phyloP scores from a whole-genome alignment of 2,329 filamentous ascomycete species.

The Cercospora sp. region DNA sequence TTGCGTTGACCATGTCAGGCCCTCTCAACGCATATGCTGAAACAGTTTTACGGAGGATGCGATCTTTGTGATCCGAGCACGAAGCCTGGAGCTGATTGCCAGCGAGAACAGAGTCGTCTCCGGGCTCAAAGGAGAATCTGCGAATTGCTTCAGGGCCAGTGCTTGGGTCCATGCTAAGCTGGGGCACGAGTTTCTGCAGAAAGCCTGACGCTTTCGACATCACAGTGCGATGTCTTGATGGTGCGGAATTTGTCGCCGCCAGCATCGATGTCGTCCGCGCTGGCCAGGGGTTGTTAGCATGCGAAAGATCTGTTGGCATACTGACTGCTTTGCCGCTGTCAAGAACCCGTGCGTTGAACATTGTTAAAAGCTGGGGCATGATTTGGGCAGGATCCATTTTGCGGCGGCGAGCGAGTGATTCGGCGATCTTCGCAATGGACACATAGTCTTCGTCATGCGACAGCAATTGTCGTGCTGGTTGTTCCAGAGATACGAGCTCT shows the following conservation, averaged over 20 bases:
- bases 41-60: slow-evolving; percentile 31
- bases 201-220: slow-evolving; percentile 37
- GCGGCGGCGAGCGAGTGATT: slow-evolving; percentile 39
- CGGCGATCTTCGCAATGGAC: slow-evolving; percentile 40
- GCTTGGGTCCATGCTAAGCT: slow-evolving; percentile 25
- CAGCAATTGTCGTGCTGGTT: slow-evolving; percentile 20
- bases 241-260: slow-evolving; percentile 1
- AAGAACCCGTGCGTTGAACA: slow-evolving; percentile 29
- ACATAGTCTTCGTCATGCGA: slow-evolving; percentile 24
- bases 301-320: slow-evolving; percentile 2
- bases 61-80: slow-evolving; percentile 12
- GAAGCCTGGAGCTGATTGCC: background rate
- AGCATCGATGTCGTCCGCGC: slow-evolving; percentile 11
- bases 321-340: background rate
- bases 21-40: slow-evolving; percentile 26
- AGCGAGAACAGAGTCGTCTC: slow-evolving; percentile 40
- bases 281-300: background rate
- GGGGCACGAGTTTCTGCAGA: slow-evolving; percentile 34
- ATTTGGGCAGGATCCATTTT: slow-evolving; percentile 39
- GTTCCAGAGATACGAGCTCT: slow-evolving; percentile 39
- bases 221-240: slow-evolving; percentile 26
- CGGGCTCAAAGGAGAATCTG: slow-evolving; percentile 48
- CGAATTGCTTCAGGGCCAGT: slow-evolving; percentile 22
- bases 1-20: slow-evolving; percentile 7
- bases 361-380: slow-evolving; percentile 38